Evolutionary conservation across 257 asterid species (phyloP), one percentile per base, ranked within the genome.

Genomic region (Solanum paucissectum): DNA sequence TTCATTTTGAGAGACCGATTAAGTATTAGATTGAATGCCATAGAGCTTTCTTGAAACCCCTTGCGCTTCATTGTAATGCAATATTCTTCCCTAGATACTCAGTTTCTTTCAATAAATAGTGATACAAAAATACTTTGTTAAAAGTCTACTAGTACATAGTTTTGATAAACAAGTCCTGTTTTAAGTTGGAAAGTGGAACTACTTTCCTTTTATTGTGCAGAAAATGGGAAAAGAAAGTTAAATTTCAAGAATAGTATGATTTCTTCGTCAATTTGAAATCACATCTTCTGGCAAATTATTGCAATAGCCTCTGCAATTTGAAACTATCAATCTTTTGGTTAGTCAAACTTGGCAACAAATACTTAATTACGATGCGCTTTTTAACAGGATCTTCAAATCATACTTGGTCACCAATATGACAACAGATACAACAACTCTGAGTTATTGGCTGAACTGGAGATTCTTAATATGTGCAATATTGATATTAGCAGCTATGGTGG

Each of bases 381-480:
- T 92, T 91, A 66, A 88, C 93, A 93, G 95, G 93, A 83, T 81
- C 77, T 33, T 87, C 87, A 12, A 85, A 75, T 87, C 90, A 87
- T 76, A 83, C 89, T 89, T 88, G 94, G 94, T 73, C 77, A 86
- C 90, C 93, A 9, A 90, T 91, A 94, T 93, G 98, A 75, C 93
- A 55, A 90, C 18, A 16, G 85, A 96, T 83, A 88, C 99, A 10
- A 94, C 95, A 13, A 34, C 90, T 40, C 93, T 92, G 42, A 89
- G 92, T 87, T 96, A 95, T 88, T 96, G 99, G 99, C 92, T 95
- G 90, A 96, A 96, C 88, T 94, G 98, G 98, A 94, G 98, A 87
- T 91, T 96, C 90, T 91, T 94, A 42, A 88, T 95, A 6, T 95
- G 98, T 93, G 93, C 95, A 75, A 34, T 91, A 90, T 94, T 93